Evolutionary conservation across 2,329 filamentous ascomycete species (phyloP), one percentile per base, ranked within the genome.

Genomic region (Aspergillus ochraceus): DNA sequence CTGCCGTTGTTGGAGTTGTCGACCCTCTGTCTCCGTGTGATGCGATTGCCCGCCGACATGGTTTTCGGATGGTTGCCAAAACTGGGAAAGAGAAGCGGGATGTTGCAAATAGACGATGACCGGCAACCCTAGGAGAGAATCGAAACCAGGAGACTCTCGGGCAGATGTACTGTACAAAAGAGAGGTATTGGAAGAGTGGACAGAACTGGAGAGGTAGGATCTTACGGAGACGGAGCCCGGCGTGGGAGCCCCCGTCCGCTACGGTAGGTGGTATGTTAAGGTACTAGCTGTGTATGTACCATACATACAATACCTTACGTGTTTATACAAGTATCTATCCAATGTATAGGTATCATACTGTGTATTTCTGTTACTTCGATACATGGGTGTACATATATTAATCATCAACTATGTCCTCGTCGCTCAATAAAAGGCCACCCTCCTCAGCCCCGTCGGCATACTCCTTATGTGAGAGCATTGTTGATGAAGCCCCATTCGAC

Each of bases 361-460:
- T 14, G 12, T 36, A 36, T 14, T 36, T 36, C 4, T 8, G 30
- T 8, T 9, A 29, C 6, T 2, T 29, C 26, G 26, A 29, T 29
- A 24, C 22, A 24, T 24, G 22, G 22, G 22, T 24, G 24, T 24
- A 24, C 24, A 24, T 24, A 6, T 49, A 14, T 61, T 49, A 65
- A 65, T 84, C 79, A 68, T 93, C 90, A 73, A 92, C 90, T 71
- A 95, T 94, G 79, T 95, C 91, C 76, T 95, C 91, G 69, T 95
- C 91, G 66, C 88, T 91, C 46, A 94, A 77, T 49, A 91, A 85
- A 64, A 93, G 76, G 68, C 88, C 90, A 72, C 88, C 86, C 62
- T 87, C 83, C 47, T 81, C 78, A 63, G 83, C 70, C 29, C 79
- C 76, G 2, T 76, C 76, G 49, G 78, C 71, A 26, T 26, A 26